Conservation (phyloP, 139 green algal genomes). For the Asterochloris erici region DNA sequence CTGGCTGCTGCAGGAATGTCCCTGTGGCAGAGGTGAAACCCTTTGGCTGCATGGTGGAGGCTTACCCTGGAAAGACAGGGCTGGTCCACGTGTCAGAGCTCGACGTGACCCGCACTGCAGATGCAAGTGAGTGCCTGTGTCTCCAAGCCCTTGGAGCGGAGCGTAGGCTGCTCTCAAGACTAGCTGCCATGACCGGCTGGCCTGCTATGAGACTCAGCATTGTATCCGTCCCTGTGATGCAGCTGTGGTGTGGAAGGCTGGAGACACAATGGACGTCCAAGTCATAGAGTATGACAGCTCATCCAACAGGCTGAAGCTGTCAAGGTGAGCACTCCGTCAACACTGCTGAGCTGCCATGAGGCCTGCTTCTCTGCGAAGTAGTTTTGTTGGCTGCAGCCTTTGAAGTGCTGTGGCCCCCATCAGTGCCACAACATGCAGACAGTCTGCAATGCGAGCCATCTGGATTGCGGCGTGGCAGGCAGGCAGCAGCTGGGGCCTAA, state of each 20-base stretch:
- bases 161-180: neutral
- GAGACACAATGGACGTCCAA: slow-evolving; percentile 14
- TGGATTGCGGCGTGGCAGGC: no score
- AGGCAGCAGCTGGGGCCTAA: no score
- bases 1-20: slow-evolving; percentile 1
- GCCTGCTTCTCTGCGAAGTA: no score
- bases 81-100: slow-evolving; percentile 35
- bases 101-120: neutral
- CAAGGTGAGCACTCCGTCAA: neutral
- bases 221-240: neutral
- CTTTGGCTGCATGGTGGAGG: slow-evolving; percentile 55
- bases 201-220: neutral
- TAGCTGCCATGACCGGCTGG: neutral
- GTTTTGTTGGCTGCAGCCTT: no score
- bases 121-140: neutral
- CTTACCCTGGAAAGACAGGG: slow-evolving; percentile 41
- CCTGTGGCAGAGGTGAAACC: slow-evolving; percentile 34
- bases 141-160: neutral
- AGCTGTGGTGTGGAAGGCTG: neutral
- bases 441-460: no score
- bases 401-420: no score
- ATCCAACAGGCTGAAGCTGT: neutral
- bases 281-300: slow-evolving; percentile 7
- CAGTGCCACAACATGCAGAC: no score
- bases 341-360: no score